phyloP scores from a whole-genome alignment of 2,329 filamentous ascomycete species.

The Beauveria sp. region DNA sequence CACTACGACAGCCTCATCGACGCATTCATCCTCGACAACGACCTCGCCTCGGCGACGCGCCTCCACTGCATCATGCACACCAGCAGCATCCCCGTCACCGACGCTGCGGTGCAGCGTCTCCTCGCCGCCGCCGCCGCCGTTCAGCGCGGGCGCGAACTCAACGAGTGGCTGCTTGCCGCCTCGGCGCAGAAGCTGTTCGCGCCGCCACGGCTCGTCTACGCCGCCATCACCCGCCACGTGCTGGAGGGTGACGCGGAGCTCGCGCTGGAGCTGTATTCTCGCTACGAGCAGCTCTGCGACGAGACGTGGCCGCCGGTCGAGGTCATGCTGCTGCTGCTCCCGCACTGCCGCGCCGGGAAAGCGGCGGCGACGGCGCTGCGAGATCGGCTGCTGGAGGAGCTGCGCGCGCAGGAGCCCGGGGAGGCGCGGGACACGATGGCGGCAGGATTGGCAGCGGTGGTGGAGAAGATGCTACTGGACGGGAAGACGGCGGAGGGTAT shows the following conservation, averaged over 20 bases:
- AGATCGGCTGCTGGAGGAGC: neutral
- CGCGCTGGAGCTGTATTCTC: neutral
- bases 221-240: neutral
- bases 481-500: neutral
- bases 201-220: neutral
- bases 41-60: conserved; percentile 59
- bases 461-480: neutral
- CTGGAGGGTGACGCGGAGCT: neutral
- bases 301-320: neutral
- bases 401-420: neutral
- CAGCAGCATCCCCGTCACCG: conserved; percentile 13
- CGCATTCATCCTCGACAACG: conserved; percentile 52
- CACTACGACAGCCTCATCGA: conserved; percentile 79
- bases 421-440: neutral
- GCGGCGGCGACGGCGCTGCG: neutral
- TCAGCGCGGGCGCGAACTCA: neutral
- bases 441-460: neutral
- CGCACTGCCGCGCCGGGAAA: neutral
- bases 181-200: neutral
- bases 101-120: neutral
- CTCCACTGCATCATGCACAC: conserved; percentile 67
- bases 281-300: conserved; percentile 1
- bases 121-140: conserved; percentile 28
- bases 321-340: neutral
- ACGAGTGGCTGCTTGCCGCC: neutral